Percentiles rank a stretch among this genome's conserved stretches.
These are phyloP conservation scores for Calonectria hawksworthii DNA, from an alignment of 2,329 filamentous ascomycete species.

Conservation along the genomic window DNA sequence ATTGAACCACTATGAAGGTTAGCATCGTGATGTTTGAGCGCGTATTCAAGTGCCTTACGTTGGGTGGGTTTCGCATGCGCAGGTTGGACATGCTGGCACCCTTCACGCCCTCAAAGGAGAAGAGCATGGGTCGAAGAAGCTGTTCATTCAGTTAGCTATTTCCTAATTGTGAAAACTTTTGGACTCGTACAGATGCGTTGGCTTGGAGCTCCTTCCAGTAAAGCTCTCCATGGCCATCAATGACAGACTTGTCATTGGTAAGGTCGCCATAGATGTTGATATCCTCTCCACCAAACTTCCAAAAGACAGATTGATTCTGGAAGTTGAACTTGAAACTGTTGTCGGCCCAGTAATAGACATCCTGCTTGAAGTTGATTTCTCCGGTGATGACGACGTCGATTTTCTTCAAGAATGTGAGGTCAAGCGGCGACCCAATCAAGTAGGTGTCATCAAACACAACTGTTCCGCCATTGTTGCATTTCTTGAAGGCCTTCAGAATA, in stretches of 20 bases:
- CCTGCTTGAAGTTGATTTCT: conserved; percentile 73
- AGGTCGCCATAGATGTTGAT: conserved; percentile 77
- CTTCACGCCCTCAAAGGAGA: conserved; percentile 49
- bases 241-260: conserved; percentile 76
- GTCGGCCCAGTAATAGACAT: conserved; percentile 78
- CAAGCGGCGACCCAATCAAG: conserved; percentile 73
- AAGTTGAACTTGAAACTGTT: conserved; percentile 75
- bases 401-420: conserved; percentile 74
- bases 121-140: conserved; percentile 42
- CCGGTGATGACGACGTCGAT: conserved; percentile 72
- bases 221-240: conserved; percentile 58
- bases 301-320: conserved; percentile 70
- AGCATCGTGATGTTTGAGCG: not conserved
- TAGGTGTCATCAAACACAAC: conserved; percentile 73
- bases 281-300: conserved; percentile 50
- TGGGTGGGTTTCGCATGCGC: conserved; percentile 70
- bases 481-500: conserved; percentile 42
- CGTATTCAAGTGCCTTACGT: conserved; percentile 25
- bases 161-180: conserved; percentile 66
- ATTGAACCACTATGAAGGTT: conserved; percentile 56
- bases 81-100: conserved; percentile 71
- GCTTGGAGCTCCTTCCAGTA: conserved; percentile 41
- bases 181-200: conserved; percentile 35
- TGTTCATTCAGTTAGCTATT: conserved; percentile 59
- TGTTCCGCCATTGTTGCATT: conserved; percentile 74